phyloP scores from a whole-genome alignment of 305 asterid genomes.

The Petunia hybrid region DNA sequence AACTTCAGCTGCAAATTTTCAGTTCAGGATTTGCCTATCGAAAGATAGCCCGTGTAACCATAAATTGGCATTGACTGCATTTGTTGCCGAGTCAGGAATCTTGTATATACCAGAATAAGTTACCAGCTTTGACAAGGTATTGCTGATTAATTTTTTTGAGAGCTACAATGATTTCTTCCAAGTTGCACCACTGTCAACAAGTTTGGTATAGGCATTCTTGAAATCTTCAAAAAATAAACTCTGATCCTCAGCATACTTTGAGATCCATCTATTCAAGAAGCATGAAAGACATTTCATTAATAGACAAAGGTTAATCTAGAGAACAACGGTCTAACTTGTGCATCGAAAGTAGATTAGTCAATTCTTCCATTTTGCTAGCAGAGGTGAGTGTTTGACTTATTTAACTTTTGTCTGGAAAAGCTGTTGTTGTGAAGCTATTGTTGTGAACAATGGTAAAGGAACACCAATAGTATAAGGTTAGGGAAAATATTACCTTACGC shows the following conservation, averaged over 20 bases:
- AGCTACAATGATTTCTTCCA: constrained; percentile 60
- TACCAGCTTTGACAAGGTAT: constrained; percentile 11
- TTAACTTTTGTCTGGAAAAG: constrained; percentile 6
- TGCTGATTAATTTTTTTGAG: constrained; percentile 19
- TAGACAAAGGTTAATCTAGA: constrained; percentile 15
- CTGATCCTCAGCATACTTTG: constrained; percentile 80
- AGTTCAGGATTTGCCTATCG: neutral
- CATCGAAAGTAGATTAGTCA: neutral
- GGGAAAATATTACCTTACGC: constrained; percentile 55
- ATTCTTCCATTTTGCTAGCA: neutral
- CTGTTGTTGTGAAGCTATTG: neutral
- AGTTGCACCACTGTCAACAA: constrained; percentile 77
- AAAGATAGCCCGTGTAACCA: neutral
- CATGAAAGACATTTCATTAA: neutral
- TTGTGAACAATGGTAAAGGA: neutral
- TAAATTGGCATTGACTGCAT: neutral
- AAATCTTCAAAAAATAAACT: constrained; percentile 80
- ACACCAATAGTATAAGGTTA: neutral
- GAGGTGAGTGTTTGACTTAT: neutral
- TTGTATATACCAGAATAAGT: constrained; percentile 3
- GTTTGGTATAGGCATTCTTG: constrained; percentile 72
- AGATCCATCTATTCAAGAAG: constrained; percentile 69
- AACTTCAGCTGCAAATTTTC: constrained; percentile 3
- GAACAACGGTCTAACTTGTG: neutral
- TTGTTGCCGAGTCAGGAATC: neutral